Evolutionary conservation across 768 basidiomycete species (phyloP).

Genomic region (Rhizopogon vulgaris): DNA sequence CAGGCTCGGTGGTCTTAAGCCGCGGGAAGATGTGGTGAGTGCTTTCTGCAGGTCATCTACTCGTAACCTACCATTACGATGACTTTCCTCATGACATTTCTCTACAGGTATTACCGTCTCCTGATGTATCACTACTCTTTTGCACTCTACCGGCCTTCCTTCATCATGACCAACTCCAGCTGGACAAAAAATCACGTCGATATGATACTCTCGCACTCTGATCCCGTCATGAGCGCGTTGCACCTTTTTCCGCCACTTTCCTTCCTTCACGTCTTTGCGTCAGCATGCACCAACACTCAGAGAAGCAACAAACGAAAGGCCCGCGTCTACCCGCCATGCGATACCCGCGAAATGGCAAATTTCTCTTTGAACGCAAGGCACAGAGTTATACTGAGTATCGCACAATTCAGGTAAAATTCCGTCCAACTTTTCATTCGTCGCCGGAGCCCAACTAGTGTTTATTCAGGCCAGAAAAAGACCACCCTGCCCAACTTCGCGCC

Average conservation of each 20-base stretch:
- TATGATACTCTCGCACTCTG: slow-evolving; percentile 56
- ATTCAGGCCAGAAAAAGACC: slow-evolving; percentile 89
- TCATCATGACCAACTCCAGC: slow-evolving; percentile 90
- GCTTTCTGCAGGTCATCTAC: background rate
- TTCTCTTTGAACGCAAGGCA: slow-evolving; percentile 52
- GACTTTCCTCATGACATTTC: background rate
- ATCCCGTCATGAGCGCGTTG: slow-evolving; percentile 40
- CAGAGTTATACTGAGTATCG: slow-evolving; percentile 74
- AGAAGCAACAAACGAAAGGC: slow-evolving; percentile 76
- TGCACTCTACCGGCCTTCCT: slow-evolving; percentile 65
- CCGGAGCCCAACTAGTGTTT: background rate
- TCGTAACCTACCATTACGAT: background rate
- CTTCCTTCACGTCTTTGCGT: slow-evolving; percentile 24
- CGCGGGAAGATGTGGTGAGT: slow-evolving; percentile 59
- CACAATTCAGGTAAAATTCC: slow-evolving; percentile 75
- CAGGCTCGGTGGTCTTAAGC: slow-evolving; percentile 46
- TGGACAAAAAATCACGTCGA: slow-evolving; percentile 90
- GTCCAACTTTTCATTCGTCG: slow-evolving; percentile 8
- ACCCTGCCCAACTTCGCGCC: slow-evolving; percentile 69
- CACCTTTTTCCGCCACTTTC: slow-evolving; percentile 38
- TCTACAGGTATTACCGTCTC: slow-evolving; percentile 74
- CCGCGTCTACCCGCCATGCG: slow-evolving; percentile 88
- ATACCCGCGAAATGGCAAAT: slow-evolving; percentile 63
- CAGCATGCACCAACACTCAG: slow-evolving; percentile 62
- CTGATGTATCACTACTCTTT: slow-evolving; percentile 80